These are phyloP conservation scores for Alternaria viburni DNA, from an alignment of 2,329 filamentous ascomycete genomes.

Conservation along the genomic window DNA sequence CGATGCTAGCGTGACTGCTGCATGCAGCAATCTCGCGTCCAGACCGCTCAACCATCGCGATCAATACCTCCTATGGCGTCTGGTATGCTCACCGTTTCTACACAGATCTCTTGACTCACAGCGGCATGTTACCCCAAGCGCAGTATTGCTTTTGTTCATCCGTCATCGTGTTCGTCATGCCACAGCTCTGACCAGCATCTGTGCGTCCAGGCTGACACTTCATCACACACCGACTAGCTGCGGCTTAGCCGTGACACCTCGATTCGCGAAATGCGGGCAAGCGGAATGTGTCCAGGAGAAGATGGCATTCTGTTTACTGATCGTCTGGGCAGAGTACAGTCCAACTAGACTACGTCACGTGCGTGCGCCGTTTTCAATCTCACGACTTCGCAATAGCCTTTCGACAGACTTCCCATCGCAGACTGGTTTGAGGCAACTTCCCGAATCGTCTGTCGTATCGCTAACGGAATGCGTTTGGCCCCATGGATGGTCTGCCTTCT, in stretches of 20 bases:
- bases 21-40: not conserved
- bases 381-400: not conserved
- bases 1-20: not conserved
- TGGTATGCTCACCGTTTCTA: not conserved
- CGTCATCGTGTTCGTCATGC: not conserved
- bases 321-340: not conserved
- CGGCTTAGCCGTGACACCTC: not conserved
- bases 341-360: not conserved
- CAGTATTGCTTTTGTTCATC: not conserved
- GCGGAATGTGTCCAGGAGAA: not conserved
- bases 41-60: conserved; percentile 5
- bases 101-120: not conserved
- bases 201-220: not conserved
- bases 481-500: accelerated
- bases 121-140: not conserved
- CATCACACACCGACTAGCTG: not conserved
- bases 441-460: not conserved
- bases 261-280: not conserved
- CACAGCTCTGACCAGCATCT: not conserved
- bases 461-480: not conserved
- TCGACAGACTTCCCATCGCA: not conserved
- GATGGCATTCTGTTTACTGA: not conserved
- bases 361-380: not conserved
- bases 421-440: not conserved
- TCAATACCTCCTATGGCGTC: not conserved